Evolutionary conservation across 73 alveolate species (phyloP).

Genomic region (Tetrahymena malaccensis): DNA sequence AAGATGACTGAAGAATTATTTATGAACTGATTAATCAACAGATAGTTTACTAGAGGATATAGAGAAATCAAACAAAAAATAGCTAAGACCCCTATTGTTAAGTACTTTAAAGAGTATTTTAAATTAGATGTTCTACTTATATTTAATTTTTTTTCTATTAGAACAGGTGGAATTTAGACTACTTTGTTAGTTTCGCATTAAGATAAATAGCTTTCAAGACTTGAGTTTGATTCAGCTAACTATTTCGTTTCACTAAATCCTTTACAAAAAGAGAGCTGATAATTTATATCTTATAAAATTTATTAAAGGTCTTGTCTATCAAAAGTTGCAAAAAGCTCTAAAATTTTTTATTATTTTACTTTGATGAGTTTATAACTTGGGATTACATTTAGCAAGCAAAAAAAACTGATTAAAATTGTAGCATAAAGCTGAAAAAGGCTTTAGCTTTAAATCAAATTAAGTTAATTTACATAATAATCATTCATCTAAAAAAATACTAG

Average conservation of each 20-base stretch:
- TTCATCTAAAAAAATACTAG: neutral
- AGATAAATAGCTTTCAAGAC: neutral
- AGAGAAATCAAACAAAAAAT: neutral
- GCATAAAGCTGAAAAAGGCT: neutral
- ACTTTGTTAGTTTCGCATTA: neutral
- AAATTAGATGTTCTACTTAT: neutral
- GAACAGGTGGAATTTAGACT: neutral
- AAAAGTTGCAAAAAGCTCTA: neutral
- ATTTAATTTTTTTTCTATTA: neutral
- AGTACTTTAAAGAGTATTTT: neutral
- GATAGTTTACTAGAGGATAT: neutral
- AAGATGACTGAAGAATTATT: neutral
- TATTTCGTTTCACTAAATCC: no score
- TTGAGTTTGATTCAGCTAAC: neutral
- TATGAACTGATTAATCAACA: no score
- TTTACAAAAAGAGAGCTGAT: no score
- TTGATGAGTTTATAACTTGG: neutral
- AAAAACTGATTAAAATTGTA: neutral
- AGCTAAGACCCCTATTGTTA: no score
- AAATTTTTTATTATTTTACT: neutral
- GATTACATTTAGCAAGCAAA: neutral
- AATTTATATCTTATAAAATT: neutral
- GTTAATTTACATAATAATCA: neutral
- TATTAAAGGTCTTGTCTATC: neutral
- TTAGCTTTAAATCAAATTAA: neutral